Conservation (phyloP, 2,329 filamentous ascomycete species). For the Ophiocordyceps camponoti-rufipedis region DNA sequence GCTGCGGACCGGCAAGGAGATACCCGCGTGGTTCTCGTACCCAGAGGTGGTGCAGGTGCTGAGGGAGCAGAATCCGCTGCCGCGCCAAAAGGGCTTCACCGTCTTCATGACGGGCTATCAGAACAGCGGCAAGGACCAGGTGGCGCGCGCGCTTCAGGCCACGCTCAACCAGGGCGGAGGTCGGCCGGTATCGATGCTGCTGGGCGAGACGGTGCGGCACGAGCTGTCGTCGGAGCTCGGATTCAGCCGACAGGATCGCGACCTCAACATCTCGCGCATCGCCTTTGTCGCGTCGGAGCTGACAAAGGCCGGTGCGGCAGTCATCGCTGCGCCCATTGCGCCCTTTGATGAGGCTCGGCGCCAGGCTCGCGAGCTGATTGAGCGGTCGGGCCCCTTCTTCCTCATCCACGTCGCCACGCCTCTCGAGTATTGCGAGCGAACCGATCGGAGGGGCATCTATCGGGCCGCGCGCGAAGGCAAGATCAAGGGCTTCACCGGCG, state of each 20-base stretch:
- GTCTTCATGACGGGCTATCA: slow-evolving; percentile 94
- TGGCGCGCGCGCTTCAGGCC: slow-evolving; percentile 87
- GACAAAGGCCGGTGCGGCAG: slow-evolving; percentile 79
- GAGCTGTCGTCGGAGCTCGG: slow-evolving; percentile 91
- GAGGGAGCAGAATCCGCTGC: slow-evolving; percentile 86
- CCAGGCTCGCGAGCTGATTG: slow-evolving; percentile 66
- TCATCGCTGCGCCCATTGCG: slow-evolving; percentile 92
- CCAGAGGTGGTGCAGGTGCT: slow-evolving; percentile 95
- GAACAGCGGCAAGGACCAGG: slow-evolving; percentile 93
- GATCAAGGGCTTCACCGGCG: slow-evolving; percentile 96
- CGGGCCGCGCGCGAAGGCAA: slow-evolving; percentile 65
- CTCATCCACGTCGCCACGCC: slow-evolving; percentile 88
- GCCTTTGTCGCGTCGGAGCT: slow-evolving; percentile 92
- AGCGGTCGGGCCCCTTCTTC: slow-evolving; percentile 83
- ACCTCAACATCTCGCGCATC: slow-evolving; percentile 90
- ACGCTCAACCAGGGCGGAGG: slow-evolving; percentile 97
- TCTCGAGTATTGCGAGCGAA: slow-evolving; percentile 86
- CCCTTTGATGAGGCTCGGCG: slow-evolving; percentile 67
- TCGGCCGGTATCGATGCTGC: slow-evolving; percentile 79
- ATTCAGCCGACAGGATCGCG: slow-evolving; percentile 82
- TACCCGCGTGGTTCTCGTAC: slow-evolving; percentile 99
- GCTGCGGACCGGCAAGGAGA: slow-evolving; percentile 79
- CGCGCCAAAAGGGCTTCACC: slow-evolving; percentile 87
- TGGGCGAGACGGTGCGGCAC: slow-evolving; percentile 85
- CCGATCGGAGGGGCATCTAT: slow-evolving; percentile 85